Conservation (phyloP, 208 protist species). For the Leishmania mexicana region DNA sequence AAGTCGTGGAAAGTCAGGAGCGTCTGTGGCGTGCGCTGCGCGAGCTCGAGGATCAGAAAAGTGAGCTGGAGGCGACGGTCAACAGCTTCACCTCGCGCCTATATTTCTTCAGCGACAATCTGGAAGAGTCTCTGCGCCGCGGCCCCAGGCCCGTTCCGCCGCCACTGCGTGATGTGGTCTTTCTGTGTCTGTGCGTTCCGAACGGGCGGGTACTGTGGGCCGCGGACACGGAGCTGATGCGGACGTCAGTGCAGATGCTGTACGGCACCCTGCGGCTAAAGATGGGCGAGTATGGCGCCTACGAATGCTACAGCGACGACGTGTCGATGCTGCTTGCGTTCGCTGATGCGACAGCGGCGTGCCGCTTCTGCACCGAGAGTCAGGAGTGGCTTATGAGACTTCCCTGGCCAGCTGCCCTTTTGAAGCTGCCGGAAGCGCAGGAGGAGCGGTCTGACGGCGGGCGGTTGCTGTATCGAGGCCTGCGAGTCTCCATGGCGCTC, state of each 20-base stretch:
- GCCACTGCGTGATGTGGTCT: conserved; percentile 65
- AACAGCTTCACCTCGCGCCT: conserved; percentile 50
- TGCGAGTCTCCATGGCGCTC: conserved; percentile 75
- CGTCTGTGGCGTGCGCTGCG: conserved; percentile 62
- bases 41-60: conserved; percentile 61
- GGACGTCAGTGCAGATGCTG: conserved; percentile 60
- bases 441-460: conserved; percentile 35
- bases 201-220: conserved; percentile 68
- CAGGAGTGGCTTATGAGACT: conserved; percentile 80
- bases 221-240: conserved; percentile 56
- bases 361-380: conserved; percentile 77
- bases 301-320: conserved; percentile 88
- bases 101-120: conserved; percentile 86
- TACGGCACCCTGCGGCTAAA: conserved; percentile 78
- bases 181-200: conserved; percentile 71
- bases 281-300: conserved; percentile 77
- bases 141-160: conserved; percentile 36
- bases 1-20: conserved; percentile 55
- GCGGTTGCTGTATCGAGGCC: conserved; percentile 56
- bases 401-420: conserved; percentile 74
- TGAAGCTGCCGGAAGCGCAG: conserved; percentile 35
- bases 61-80: conserved; percentile 41
- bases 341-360: conserved; percentile 66
- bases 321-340: conserved; percentile 83
- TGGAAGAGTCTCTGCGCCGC: conserved; percentile 55